Evolutionary conservation across 352 stramenopile genomes (phyloP).

Genomic region (Thalassiosira hispida): DNA sequence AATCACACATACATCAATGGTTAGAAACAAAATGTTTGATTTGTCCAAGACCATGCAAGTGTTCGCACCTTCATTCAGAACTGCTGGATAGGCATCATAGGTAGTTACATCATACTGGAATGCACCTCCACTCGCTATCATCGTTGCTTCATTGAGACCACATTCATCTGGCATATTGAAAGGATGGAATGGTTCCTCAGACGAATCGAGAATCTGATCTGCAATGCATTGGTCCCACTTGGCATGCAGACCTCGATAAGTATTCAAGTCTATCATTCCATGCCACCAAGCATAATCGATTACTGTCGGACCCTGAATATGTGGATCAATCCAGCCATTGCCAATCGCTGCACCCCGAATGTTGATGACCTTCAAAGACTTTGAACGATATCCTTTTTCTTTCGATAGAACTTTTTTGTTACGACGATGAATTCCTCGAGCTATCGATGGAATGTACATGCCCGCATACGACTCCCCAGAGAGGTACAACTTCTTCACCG

Average conservation of each 20-base stretch:
- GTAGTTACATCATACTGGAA: constrained; percentile 58
- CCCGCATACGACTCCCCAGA: constrained; percentile 95
- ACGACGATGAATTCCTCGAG: constrained; percentile 63
- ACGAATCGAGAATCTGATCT: constrained; percentile 27
- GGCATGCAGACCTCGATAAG: constrained; percentile 49
- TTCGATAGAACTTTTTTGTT: constrained; percentile 56
- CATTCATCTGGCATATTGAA: constrained; percentile 80
- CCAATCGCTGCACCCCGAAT: constrained; percentile 69
- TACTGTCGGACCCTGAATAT: constrained; percentile 64
- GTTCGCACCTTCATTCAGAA: constrained; percentile 24
- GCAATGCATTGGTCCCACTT: constrained; percentile 62
- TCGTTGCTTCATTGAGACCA: constrained; percentile 57
- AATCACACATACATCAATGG: too few species aligned
- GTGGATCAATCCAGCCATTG: constrained; percentile 77
- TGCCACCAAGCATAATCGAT: constrained; percentile 82
- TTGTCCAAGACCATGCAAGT: too few species aligned
- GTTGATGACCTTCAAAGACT: constrained; percentile 34
- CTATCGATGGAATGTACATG: constrained; percentile 92
- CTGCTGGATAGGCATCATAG: constrained; percentile 46
- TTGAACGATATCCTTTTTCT: not conserved
- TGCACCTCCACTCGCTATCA: constrained; percentile 56
- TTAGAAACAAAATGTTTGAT: too few species aligned
- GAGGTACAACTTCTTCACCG: constrained; percentile 90
- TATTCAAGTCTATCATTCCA: constrained; percentile 73
- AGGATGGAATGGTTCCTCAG: constrained; percentile 58